These are phyloP conservation scores for Musa balbisiana DNA, from an alignment of 202 grass and related monocot species.

Conservation along the genomic window DNA sequence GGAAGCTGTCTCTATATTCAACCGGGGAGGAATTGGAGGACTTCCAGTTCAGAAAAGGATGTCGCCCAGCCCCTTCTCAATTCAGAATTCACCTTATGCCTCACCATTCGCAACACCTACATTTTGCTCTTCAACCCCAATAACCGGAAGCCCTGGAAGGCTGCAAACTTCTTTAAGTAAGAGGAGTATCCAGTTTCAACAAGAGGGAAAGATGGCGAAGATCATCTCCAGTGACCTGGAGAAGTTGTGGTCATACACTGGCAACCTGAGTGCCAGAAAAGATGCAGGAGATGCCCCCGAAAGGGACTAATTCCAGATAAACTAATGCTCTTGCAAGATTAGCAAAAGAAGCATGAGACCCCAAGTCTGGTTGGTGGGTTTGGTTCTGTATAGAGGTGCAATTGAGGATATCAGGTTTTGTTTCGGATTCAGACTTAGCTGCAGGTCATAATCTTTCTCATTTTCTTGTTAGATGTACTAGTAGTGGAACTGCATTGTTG, in stretches of 20 bases:
- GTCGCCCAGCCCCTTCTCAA: conserved; percentile 75
- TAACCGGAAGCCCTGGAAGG: conserved; percentile 54
- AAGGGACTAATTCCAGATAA: conserved; percentile 46
- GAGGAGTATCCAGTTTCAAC: conserved; percentile 23
- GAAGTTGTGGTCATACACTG: conserved; percentile 72
- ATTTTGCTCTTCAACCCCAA: conserved; percentile 65
- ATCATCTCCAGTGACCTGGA: conserved; percentile 49
- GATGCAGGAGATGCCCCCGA: conserved; percentile 60
- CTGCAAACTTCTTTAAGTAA: conserved; percentile 40
- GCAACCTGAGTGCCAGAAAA: conserved; percentile 69
- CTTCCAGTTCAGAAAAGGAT: conserved; percentile 75
- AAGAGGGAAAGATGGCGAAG: conserved; percentile 49
- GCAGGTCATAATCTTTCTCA: neutral
- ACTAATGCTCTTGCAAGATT: too few relatives aligned
- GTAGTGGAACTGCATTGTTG: too few relatives aligned
- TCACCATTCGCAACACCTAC: conserved; percentile 77
- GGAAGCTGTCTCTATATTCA: conserved; percentile 58
- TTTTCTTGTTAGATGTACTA: too few relatives aligned
- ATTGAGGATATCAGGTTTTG: too few relatives aligned
- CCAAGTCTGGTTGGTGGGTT: too few relatives aligned
- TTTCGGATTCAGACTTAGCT: too few relatives aligned
- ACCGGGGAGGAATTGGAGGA: conserved; percentile 40
- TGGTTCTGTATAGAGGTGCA: too few relatives aligned
- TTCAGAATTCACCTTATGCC: conserved; percentile 67
- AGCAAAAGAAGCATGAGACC: too few relatives aligned